A percentile compares a stretch with the other conserved stretches of the same genome.
phyloP scores from a whole-genome alignment of 2,329 filamentous ascomycete genomes.

The Nemania serpens region DNA sequence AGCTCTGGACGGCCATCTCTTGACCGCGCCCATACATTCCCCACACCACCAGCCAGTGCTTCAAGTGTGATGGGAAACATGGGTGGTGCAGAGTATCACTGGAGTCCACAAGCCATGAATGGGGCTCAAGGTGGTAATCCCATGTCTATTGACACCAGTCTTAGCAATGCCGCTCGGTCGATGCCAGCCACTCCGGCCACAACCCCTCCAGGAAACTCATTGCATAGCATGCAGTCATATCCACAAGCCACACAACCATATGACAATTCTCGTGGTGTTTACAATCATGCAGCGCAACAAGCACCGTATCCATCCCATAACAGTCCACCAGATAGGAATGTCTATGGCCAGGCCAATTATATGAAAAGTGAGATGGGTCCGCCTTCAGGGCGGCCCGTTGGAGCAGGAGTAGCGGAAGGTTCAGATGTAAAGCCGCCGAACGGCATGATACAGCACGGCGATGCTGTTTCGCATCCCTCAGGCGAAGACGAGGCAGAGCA shows the following conservation, averaged over 20 bases:
- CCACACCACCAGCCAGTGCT: constrained; percentile 91
- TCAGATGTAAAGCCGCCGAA: constrained; percentile 68
- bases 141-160: constrained; percentile 78
- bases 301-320: constrained; percentile 69
- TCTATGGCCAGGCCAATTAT: constrained; percentile 73
- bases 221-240: constrained; percentile 82
- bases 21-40: constrained; percentile 89
- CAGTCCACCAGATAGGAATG: constrained; percentile 61
- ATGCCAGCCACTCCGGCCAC: constrained; percentile 91
- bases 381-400: constrained; percentile 66
- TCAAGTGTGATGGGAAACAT: constrained; percentile 80
- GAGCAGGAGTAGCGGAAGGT: constrained; percentile 65
- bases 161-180: constrained; percentile 75
- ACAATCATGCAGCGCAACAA: constrained; percentile 68
- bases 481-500: constrained; percentile 74
- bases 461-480: constrained; percentile 57
- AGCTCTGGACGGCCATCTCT: constrained; percentile 74
- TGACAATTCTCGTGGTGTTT: constrained; percentile 77
- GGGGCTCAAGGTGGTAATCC: constrained; percentile 68
- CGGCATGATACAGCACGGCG: constrained; percentile 65
- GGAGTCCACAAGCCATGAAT: constrained; percentile 68
- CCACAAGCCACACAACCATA: constrained; percentile 71
- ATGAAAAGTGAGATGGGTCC: constrained; percentile 90
- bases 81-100: constrained; percentile 77
- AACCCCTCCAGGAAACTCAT: constrained; percentile 77